Percentiles rank a stretch among this genome's conserved stretches.
phyloP scores from a whole-genome alignment of 495 filamentous ascomycete genomes.

The Clavariopsis aquatica region DNA sequence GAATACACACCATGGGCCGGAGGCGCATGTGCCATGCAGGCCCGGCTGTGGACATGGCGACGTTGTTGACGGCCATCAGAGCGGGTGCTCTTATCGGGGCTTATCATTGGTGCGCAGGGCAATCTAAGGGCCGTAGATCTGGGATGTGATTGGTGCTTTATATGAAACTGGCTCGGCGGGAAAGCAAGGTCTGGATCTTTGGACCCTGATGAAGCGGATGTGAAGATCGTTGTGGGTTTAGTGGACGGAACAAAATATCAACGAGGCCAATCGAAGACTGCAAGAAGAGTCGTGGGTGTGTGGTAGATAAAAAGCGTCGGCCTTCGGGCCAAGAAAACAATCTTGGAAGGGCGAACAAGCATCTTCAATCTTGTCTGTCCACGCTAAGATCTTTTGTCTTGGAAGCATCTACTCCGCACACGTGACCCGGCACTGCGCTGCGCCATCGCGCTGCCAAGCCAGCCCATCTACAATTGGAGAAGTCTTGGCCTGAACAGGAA shows the following conservation, averaged over 20 bases:
- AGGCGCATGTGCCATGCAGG: not conserved
- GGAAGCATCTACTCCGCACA: not conserved
- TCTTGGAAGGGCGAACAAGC: not conserved
- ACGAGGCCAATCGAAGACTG: not conserved
- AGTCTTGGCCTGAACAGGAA: conserved; percentile 20
- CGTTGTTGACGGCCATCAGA: not conserved
- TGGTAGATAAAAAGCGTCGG: not conserved
- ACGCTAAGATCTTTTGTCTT: not conserved
- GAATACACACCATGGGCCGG: not conserved
- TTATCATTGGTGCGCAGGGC: conserved; percentile 26
- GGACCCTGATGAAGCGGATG: not conserved
- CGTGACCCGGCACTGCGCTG: not conserved
- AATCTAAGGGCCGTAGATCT: conserved; percentile 13
- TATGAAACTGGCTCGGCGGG: conserved; percentile 2
- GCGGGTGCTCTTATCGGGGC: conserved; percentile 18
- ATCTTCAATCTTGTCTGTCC: not conserved
- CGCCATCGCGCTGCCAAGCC: conserved; percentile 5
- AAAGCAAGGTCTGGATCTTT: conserved; percentile 6
- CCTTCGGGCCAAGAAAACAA: not conserved
- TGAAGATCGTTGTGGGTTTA: conserved; percentile 3
- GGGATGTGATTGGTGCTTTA: conserved; percentile 24
- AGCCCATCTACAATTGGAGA: not conserved
- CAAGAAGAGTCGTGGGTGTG: not conserved
- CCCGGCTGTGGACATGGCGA: not conserved
- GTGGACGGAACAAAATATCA: not conserved